These are phyloP conservation scores for Camelina neglecta DNA, from an alignment of 345 rosid species.

Conservation along the genomic window DNA sequence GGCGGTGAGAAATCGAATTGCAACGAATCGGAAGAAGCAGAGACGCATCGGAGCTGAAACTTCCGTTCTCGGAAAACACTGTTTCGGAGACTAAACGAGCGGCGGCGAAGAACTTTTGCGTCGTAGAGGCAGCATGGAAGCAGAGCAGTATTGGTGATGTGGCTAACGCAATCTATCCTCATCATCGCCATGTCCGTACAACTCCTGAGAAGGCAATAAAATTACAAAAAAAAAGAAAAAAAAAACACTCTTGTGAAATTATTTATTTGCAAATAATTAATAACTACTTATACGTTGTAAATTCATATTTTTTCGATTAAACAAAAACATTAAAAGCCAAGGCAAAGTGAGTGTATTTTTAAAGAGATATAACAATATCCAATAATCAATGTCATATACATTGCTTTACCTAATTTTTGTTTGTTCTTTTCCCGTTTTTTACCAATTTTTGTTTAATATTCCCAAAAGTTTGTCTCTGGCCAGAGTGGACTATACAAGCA, in stretches of 20 bases:
- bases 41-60: conserved; percentile 37
- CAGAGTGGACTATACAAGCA: conserved; percentile 36
- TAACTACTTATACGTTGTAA: background rate
- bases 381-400: conserved; percentile 16
- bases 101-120: conserved; percentile 24
- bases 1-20: conserved; percentile 85
- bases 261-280: background rate
- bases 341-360: background rate
- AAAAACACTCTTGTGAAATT: background rate
- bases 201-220: background rate
- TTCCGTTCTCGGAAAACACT: background rate
- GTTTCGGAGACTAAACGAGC: conserved; percentile 31
- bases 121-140: conserved; percentile 22
- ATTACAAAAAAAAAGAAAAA: background rate
- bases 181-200: conserved; percentile 45
- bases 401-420: background rate
- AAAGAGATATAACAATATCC: background rate
- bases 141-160: conserved; percentile 26
- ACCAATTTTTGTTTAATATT: conserved; percentile 11
- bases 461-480: conserved; percentile 23
- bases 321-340: no score
- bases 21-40: conserved; percentile 52
- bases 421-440: background rate
- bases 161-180: conserved; percentile 19
- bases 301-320: background rate